These are phyloP conservation scores for Erythrobasidium hasegawianum DNA, from an alignment of 1,284 basidiomycete genomes.

Conservation along the genomic window DNA sequence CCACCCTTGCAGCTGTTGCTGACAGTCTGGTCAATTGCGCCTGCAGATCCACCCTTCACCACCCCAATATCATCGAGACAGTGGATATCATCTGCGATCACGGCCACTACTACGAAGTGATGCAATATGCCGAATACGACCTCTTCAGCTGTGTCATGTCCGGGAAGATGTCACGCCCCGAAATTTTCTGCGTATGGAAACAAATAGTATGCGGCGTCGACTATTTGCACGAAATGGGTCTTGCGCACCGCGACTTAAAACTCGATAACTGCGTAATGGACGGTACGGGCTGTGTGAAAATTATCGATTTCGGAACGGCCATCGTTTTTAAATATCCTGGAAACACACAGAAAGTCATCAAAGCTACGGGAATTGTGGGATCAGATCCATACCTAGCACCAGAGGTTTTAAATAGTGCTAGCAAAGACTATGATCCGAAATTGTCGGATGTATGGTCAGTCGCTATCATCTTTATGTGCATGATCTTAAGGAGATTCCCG, in stretches of 20 bases:
- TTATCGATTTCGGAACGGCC: constrained; percentile 99
- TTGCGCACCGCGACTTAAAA: constrained; percentile 97
- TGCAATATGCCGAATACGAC: constrained; percentile 99
- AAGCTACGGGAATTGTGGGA: constrained; percentile 87
- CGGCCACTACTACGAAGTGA: constrained; percentile 97
- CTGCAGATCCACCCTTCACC: constrained; percentile 89
- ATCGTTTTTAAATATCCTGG: constrained; percentile 95
- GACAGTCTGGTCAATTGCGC: no score
- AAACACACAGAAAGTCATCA: constrained; percentile 62
- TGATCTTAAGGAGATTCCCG: constrained; percentile 94
- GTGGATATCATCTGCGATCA: constrained; percentile 98
- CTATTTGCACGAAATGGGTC: constrained; percentile 94
- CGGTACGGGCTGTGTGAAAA: constrained; percentile 84
- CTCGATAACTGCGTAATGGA: constrained; percentile 99
- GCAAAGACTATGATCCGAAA: constrained; percentile 82
- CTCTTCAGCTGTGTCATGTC: constrained; percentile 99
- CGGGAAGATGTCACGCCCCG: constrained; percentile 93
- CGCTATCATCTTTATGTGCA: constrained; percentile 99
- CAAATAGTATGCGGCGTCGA: constrained; percentile 98
- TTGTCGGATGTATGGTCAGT: constrained; percentile 98
- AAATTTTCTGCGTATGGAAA: constrained; percentile 98
- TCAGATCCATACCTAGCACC: constrained; percentile 98
- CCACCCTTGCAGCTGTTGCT: no score
- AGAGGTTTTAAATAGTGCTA: constrained; percentile 69
- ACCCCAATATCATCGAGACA: constrained; percentile 96